Evolutionary conservation across 2,329 filamentous ascomycete genomes (phyloP).

Genomic region (Ceratocystis variospora): DNA sequence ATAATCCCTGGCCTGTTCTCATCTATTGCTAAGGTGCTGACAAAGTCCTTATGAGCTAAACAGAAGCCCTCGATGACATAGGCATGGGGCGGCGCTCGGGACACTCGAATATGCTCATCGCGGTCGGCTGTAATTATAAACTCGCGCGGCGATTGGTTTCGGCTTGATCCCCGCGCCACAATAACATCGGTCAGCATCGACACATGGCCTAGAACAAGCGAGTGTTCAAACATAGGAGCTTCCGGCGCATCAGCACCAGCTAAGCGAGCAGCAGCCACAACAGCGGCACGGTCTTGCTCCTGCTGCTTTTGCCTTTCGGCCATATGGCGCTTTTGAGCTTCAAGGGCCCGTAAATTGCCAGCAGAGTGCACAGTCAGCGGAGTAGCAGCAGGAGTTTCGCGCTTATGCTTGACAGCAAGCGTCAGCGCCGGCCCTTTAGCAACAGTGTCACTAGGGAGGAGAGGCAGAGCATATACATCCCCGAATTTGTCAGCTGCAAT

Average conservation of each 20-base stretch:
- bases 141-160: constrained; percentile 26
- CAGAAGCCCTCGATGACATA: constrained; percentile 85
- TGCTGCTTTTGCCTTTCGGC: constrained; percentile 24
- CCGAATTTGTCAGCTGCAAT: constrained; percentile 90
- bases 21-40: constrained; percentile 61
- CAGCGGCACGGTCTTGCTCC: constrained; percentile 21
- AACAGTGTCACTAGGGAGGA: constrained; percentile 33
- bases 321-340: constrained; percentile 41
- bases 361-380: constrained; percentile 49
- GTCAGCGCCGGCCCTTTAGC: constrained; percentile 20
- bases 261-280: neutral
- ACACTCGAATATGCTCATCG: constrained; percentile 72
- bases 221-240: constrained; percentile 51
- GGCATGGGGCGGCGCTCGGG: constrained; percentile 64
- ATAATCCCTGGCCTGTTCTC: constrained; percentile 44
- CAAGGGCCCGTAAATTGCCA: constrained; percentile 46
- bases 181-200: constrained; percentile 77
- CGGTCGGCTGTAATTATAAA: constrained; percentile 45
- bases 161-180: constrained; percentile 24
- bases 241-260: constrained; percentile 23
- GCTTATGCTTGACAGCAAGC: constrained; percentile 24
- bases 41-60: constrained; percentile 73
- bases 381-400: constrained; percentile 40
- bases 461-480: constrained; percentile 79
- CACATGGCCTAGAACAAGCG: constrained; percentile 78